Evolutionary conservation across 129 eudicot species (phyloP), one percentile per base, ranked within the genome.

Genomic region (Centaurea solstitialis): DNA sequence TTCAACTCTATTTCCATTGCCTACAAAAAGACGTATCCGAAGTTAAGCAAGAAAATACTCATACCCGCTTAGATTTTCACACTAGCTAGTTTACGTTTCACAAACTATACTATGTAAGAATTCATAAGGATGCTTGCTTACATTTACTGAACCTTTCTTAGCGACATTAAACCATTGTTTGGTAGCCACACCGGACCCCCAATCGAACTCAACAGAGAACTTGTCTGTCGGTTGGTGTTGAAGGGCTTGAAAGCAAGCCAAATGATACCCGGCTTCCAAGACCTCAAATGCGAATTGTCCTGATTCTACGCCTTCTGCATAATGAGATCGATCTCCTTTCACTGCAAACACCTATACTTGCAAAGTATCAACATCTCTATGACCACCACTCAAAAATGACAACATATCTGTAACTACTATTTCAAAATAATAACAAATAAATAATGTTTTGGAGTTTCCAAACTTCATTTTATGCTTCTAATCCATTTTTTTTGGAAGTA

Each of bases 141-240:
- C 97, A 33, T 94, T 97, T 59, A 94, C 84, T 0, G 97, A 89
- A 39, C 91, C 96, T 83, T 92, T 94, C 78, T 89, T 94, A 68
- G 91, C 91, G 38, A 92, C 97, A 72, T 72, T 88, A 62, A 83
- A 18, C 99, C 97, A 94, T 79, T 86, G 90, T 89, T 87, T 89
- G 30, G 94, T 91, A 71, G 88, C 87, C 61, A 94, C 87, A 61
- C 97, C 97, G 0, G 97, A 86, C 82, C 89, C 90, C 99, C 99
- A 94, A 43, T 86, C 94, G 81, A 94, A 85, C 40, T 94, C 99
- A 73, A 94, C 77, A 7, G 93, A 86, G 33, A 87, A 10, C 17
- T 91, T 89, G 0, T 76, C 73, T 7, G 87, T 33, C 0, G 99
- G 97, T 6, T 81, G 72, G 84, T 90, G 92, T 30, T 81, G 83